Evolutionary conservation across 2,329 filamentous ascomycete genomes (phyloP).

Genomic region (Lecanicillium sp.): DNA sequence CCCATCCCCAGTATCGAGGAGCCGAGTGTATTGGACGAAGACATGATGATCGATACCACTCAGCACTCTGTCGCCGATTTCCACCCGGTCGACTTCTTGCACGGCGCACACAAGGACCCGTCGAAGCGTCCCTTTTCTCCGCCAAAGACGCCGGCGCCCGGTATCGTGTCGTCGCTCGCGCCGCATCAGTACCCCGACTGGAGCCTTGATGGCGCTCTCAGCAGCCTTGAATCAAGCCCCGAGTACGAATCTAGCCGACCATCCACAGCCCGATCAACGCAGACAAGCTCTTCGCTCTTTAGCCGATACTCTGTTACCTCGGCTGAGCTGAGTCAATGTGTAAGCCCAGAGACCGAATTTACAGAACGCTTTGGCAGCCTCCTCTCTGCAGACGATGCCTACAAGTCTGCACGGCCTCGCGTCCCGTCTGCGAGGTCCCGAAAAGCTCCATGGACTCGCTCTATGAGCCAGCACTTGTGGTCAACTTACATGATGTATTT

Average conservation of each 20-base stretch:
- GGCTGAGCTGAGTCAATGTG: constrained; percentile 44
- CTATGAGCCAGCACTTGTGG: constrained; percentile 60
- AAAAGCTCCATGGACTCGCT: constrained; percentile 54
- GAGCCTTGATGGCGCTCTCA: constrained; percentile 48
- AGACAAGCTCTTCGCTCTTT: constrained; percentile 48
- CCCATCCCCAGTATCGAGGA: constrained; percentile 58
- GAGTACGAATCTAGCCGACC: constrained; percentile 52
- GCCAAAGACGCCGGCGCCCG: constrained; percentile 51
- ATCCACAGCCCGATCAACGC: constrained; percentile 50
- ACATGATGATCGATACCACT: constrained; percentile 34
- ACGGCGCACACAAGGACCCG: constrained; percentile 21
- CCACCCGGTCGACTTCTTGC: constrained; percentile 18
- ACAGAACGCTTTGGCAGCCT: constrained; percentile 16
- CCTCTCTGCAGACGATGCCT: constrained; percentile 20
- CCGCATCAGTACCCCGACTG: constrained; percentile 47
- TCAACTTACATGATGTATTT: constrained; percentile 56
- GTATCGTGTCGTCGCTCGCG: constrained; percentile 32
- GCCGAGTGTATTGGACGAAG: constrained; percentile 36
- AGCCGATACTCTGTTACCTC: constrained; percentile 48
- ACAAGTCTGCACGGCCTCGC: constrained; percentile 21
- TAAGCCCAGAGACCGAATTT: constrained; percentile 37
- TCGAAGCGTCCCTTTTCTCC: constrained; percentile 38
- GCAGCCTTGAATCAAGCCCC: constrained; percentile 49
- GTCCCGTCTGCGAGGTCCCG: constrained; percentile 24
- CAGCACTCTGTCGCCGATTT: constrained; percentile 25